A percentile compares a stretch with the other conserved stretches of the same genome.
Conservation (phyloP, 2,329 filamentous ascomycete species). For the Aspergillus sp. region DNA sequence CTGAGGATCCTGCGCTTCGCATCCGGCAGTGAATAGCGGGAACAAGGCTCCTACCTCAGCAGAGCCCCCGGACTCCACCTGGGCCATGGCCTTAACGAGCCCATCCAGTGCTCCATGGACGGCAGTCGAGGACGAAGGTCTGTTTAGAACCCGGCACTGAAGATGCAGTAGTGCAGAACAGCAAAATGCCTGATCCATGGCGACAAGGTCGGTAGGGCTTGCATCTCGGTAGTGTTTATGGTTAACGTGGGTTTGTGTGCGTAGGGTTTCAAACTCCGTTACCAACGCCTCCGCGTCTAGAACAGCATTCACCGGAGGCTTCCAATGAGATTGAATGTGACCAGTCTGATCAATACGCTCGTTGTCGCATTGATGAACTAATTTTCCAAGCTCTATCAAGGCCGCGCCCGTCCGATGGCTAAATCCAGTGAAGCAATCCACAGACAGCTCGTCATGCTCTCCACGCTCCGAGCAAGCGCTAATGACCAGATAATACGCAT, state of each 20-base stretch:
- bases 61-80: constrained; percentile 57
- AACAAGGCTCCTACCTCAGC: constrained; percentile 70
- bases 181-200: constrained; percentile 71
- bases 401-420: constrained; percentile 63
- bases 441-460: constrained; percentile 56
- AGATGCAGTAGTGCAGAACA: constrained; percentile 71
- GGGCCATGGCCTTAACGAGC: constrained; percentile 55
- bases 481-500: constrained; percentile 40
- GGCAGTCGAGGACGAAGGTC: constrained; percentile 47
- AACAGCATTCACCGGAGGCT: constrained; percentile 47
- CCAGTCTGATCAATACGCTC: constrained; percentile 52
- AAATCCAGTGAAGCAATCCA: constrained; percentile 75
- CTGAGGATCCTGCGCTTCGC: constrained; percentile 53
- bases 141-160: constrained; percentile 62
- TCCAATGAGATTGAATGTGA: constrained; percentile 49
- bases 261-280: constrained; percentile 52
- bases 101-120: constrained; percentile 57
- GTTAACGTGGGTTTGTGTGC: constrained; percentile 31
- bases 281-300: constrained; percentile 53
- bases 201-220: constrained; percentile 44
- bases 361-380: constrained; percentile 60
- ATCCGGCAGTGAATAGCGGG: constrained; percentile 75
- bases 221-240: constrained; percentile 33
- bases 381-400: constrained; percentile 62
- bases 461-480: constrained; percentile 44